These are phyloP conservation scores for Lecanosticta acicola DNA, from an alignment of 2,329 filamentous ascomycete genomes.

Conservation along the genomic window DNA sequence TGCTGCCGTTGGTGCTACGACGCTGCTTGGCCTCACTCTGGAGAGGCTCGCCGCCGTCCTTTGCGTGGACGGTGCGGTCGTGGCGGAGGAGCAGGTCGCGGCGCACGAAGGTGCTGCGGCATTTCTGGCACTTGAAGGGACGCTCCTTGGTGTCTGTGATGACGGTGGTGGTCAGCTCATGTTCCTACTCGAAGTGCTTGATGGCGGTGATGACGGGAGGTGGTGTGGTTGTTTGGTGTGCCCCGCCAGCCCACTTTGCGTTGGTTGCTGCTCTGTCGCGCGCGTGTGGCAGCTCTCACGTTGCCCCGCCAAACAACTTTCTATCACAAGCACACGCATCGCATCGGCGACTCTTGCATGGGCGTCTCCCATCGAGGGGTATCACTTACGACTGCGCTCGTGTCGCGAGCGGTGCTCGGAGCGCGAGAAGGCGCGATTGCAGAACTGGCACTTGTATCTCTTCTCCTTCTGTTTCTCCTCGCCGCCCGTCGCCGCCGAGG, in stretches of 20 bases:
- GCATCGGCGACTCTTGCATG: constrained; percentile 7
- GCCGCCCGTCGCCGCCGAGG: constrained; percentile 15
- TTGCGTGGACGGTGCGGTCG: constrained; percentile 96
- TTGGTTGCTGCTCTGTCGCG: neutral
- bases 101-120: constrained; percentile 94
- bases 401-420: constrained; percentile 96
- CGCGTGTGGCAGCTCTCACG: constrained; percentile 1
- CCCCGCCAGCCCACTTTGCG: constrained; percentile 25
- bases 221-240: constrained; percentile 2
- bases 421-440: constrained; percentile 77
- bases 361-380: neutral
- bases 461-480: constrained; percentile 56
- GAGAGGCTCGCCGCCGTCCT: constrained; percentile 89
- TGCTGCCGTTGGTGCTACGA: constrained; percentile 21
- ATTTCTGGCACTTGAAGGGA: constrained; percentile 98
- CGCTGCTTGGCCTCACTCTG: constrained; percentile 92
- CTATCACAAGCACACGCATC: neutral
- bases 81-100: constrained; percentile 93
- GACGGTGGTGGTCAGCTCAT: constrained; percentile 6
- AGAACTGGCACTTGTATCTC: constrained; percentile 85
- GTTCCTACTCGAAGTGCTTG: neutral
- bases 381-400: constrained; percentile 89
- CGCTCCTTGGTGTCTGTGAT: constrained; percentile 89
- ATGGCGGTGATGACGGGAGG: neutral
- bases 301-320: constrained; percentile 1